Evolutionary conservation across 345 rosid genomes (phyloP).

Genomic region (Hibiscus tridactylites): DNA sequence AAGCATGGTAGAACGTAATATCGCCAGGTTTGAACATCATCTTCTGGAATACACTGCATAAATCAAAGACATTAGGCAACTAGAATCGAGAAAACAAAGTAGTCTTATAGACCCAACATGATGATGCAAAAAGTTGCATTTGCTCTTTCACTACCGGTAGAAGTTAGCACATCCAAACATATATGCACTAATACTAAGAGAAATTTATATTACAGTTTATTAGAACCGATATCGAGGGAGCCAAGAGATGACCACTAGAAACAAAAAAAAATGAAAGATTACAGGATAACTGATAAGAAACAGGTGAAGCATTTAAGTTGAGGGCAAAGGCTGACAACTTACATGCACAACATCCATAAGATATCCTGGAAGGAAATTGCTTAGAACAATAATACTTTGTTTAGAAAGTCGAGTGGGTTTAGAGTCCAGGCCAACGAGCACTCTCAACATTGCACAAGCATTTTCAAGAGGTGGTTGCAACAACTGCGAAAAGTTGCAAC

Average conservation of each 20-base stretch:
- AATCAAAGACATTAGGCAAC: not conserved
- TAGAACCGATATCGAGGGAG: not conserved
- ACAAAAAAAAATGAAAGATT: not conserved
- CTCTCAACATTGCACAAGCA: conserved; percentile 60
- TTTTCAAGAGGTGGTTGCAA: conserved; percentile 46
- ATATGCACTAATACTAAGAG: not conserved
- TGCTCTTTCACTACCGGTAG: not conserved
- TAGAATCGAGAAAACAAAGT: not conserved
- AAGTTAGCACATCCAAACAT: not conserved
- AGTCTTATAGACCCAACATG: not conserved
- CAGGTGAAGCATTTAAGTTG: not conserved
- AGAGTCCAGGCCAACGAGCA: conserved; percentile 53
- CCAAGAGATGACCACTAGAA: conserved; percentile 2
- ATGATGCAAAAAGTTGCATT: not conserved
- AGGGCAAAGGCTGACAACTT: conserved; percentile 19
- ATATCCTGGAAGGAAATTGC: conserved; percentile 47
- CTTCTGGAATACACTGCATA: conserved; percentile 50
- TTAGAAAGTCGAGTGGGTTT: conserved; percentile 67
- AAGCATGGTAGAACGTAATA: conserved; percentile 54
- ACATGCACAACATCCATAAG: conserved; percentile 50
- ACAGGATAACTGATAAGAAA: not conserved
- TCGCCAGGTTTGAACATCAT: conserved; percentile 19
- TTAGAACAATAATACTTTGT: conserved; percentile 37
- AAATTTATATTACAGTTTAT: not conserved
- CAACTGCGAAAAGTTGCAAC: conserved; percentile 29